Evolutionary conservation across 768 basidiomycete genomes (phyloP), one percentile per base, ranked within the genome.

Genomic region (Rhodocollybia butyracea): DNA sequence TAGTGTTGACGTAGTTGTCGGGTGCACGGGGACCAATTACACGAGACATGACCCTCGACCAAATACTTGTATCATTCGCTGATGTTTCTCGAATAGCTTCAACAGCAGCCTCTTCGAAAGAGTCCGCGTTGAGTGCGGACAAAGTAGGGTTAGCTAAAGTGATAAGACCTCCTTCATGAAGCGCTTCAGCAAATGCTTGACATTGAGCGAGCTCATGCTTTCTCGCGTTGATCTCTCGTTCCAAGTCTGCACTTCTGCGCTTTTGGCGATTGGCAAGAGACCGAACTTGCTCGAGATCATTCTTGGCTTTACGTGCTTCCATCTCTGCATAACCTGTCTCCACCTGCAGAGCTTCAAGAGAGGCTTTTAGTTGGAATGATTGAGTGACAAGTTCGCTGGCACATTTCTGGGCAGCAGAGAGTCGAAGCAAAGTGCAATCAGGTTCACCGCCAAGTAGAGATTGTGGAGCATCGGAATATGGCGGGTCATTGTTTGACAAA

Each of bases 1-100:
- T 67, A 7, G 78, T 76, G 17, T 77, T 75, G 50, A 72, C 66
- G 60, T 81, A 80, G 40, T 76, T 70, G 22, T 75, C 74, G 24
- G 70, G 63, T 36, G 71, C 73, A 36, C 74, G 71, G 26, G 70
- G 66, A 11, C 67, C 63, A 48, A 65, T 62, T 50, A 73, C 55
- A 19, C 68, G 63, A 21, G 73, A 68, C 10, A 74, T 66, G 47
- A 80, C 70, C 30, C 61, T 72, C 10, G 77, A 68, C 73, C 80
- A 78, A n/a, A 74, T 66, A 17, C 75, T 69, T 29, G 59, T 65
- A n/a, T 64, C 63, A 29, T 71, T 69, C 7, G 70, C 60, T 34
- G 74, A 69, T 6, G 79, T 78, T 42, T 69, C 66, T 56, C 68
- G 70, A 56, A 82, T 76, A 1, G 78, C 72, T 13, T 73, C 63